Conservation (phyloP, 148 eudicot genomes). For the Amaranthus hypochondriacus region DNA sequence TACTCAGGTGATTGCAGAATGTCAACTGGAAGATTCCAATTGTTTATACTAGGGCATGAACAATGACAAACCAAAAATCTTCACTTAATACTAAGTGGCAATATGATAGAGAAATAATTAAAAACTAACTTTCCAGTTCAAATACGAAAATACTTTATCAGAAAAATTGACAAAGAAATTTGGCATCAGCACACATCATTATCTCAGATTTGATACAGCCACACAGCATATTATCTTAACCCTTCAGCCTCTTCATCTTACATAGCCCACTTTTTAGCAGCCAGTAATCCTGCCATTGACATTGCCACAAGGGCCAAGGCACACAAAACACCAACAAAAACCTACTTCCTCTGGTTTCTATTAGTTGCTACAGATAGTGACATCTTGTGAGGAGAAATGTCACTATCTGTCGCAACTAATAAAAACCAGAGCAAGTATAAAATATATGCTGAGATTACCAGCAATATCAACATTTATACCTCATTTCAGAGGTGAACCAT, state of each 20-base stretch:
- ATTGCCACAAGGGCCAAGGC: neutral
- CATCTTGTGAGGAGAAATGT: too few relatives aligned
- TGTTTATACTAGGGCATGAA: too few relatives aligned
- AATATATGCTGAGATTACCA: neutral
- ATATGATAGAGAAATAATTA: too few relatives aligned
- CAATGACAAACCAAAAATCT: too few relatives aligned
- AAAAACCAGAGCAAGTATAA: too few relatives aligned
- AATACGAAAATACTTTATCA: neutral
- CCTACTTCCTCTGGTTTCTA: neutral
- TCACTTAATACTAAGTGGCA: too few relatives aligned
- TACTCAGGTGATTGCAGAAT: too few relatives aligned
- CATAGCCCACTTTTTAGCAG: too few relatives aligned
- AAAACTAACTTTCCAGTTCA: too few relatives aligned
- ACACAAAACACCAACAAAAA: neutral
- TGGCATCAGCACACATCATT: neutral
- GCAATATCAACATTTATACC: neutral
- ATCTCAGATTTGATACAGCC: neutral
- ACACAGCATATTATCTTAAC: constrained; percentile 1
- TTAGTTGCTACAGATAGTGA: neutral
- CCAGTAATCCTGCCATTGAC: neutral
- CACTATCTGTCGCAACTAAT: too few relatives aligned
- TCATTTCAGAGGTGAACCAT: neutral
- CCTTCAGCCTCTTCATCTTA: neutral
- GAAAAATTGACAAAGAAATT: neutral
- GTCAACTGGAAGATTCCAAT: too few relatives aligned